A percentile compares a stretch with the other conserved stretches of the same genome.
Evolutionary conservation across 2,329 filamentous ascomycete genomes (phyloP).

Genomic region (Mycocentrospora acerina): DNA sequence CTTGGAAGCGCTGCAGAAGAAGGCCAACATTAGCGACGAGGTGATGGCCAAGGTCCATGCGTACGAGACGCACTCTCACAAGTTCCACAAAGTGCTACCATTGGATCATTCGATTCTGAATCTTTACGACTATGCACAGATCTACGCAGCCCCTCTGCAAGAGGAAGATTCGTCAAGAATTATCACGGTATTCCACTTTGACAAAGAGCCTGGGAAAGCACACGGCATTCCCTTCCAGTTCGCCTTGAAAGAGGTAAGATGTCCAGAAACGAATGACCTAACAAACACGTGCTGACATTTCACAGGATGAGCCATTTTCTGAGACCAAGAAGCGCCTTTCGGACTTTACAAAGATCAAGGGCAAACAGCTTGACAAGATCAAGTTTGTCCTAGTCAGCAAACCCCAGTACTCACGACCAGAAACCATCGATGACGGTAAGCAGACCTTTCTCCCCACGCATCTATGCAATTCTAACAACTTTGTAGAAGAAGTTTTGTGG

Average conservation of each 20-base stretch:
- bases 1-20: conserved; percentile 73
- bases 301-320: conserved; percentile 77
- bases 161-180: conserved; percentile 67
- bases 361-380: conserved; percentile 98
- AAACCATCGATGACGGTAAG: conserved; percentile 86
- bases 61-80: conserved; percentile 80
- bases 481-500: conserved; percentile 48
- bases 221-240: conserved; percentile 94
- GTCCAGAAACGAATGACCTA: too few species aligned
- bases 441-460: conserved; percentile 1
- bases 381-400: conserved; percentile 80
- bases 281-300: conserved; percentile 18
- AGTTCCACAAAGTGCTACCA: conserved; percentile 76
- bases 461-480: conserved; percentile 12
- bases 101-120: conserved; percentile 72
- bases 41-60: conserved; percentile 72
- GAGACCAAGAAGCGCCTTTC: conserved; percentile 95
- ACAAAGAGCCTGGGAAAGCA: conserved; percentile 78
- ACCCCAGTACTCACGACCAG: conserved; percentile 70
- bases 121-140: conserved; percentile 80
- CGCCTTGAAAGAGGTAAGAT: conserved; percentile 70
- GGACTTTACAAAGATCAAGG: conserved; percentile 90
- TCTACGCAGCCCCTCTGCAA: conserved; percentile 80
- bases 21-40: conserved; percentile 77
- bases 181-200: conserved; percentile 87